phyloP scores from a whole-genome alignment of 352 stramenopile species.

The Vaucheria bursata region DNA sequence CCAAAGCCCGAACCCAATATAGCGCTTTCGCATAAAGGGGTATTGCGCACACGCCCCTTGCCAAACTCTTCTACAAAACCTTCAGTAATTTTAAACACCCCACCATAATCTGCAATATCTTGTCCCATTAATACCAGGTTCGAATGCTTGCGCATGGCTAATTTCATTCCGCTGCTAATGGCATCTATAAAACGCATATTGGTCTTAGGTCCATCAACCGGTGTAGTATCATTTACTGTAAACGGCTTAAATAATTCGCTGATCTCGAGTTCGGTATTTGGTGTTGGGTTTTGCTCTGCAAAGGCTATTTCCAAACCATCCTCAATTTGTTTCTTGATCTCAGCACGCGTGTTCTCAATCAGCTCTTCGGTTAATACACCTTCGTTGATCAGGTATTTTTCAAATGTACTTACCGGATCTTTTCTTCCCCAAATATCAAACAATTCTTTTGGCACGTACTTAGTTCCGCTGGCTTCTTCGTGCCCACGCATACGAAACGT shows the following conservation, averaged over 20 bases:
- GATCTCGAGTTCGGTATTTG: neutral
- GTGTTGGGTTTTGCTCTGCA: neutral
- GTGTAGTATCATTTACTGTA: neutral
- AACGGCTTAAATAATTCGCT: neutral
- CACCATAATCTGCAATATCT: neutral
- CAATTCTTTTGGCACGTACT: too few species aligned
- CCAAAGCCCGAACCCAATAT: constrained; percentile 60
- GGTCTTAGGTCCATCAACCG: neutral
- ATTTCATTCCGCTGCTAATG: neutral
- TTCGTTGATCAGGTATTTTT: too few species aligned
- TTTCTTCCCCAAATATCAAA: too few species aligned
- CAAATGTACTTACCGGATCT: too few species aligned
- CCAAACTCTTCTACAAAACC: neutral
- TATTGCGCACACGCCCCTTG: neutral
- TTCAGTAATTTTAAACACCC: neutral
- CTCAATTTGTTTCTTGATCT: too few species aligned
- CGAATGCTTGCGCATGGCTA: neutral
- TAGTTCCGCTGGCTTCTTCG: too few species aligned
- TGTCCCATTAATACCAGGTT: neutral
- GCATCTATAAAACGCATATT: neutral
- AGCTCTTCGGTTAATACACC: too few species aligned
- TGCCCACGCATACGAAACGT: neutral
- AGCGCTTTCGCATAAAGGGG: neutral
- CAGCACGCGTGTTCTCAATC: too few species aligned
- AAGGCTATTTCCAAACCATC: neutral